Percentiles rank a stretch among this genome's conserved stretches.
phyloP scores from a whole-genome alignment of 2,329 filamentous ascomycete species.

The Diplodia seriata region DNA sequence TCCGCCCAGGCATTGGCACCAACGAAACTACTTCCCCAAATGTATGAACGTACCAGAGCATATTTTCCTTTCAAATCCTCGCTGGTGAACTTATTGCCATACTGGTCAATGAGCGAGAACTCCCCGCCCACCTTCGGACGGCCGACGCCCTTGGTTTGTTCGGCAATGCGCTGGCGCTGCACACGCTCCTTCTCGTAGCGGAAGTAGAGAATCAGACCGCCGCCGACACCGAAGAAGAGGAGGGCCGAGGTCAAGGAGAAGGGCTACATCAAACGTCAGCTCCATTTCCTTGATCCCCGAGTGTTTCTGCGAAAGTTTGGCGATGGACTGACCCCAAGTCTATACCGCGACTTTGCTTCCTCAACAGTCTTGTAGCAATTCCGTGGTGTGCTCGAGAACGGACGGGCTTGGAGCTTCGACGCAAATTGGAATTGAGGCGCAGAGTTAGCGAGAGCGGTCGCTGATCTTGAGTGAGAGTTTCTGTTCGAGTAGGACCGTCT shows the following conservation, averaged over 20 bases:
- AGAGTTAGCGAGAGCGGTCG: neutral
- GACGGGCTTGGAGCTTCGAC: neutral
- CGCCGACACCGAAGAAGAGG: slow-evolving; percentile 82
- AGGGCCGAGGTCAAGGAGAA: slow-evolving; percentile 92
- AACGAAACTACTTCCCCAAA: neutral
- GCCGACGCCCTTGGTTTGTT: slow-evolving; percentile 91
- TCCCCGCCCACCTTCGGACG: slow-evolving; percentile 90
- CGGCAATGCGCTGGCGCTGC: slow-evolving; percentile 85
- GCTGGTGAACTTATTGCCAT: slow-evolving; percentile 78
- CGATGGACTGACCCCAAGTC: slow-evolving; percentile 28
- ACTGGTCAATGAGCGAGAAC: slow-evolving; percentile 81
- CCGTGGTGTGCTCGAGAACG: slow-evolving; percentile 27
- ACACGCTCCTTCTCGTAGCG: slow-evolving; percentile 91
- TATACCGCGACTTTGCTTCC: slow-evolving; percentile 32
- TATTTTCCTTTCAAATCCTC: slow-evolving; percentile 87
- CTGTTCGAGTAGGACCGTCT: neutral
- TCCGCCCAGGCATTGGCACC: neutral
- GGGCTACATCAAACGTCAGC: slow-evolving; percentile 61
- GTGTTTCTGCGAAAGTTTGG: neutral
- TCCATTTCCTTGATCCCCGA: neutral
- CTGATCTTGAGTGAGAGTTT: neutral
- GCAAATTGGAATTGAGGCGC: neutral
- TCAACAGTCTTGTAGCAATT: slow-evolving; percentile 32
- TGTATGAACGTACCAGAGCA: slow-evolving; percentile 66
- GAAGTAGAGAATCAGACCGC: slow-evolving; percentile 85